phyloP scores from a whole-genome alignment of 352 stramenopile species.

The Phytophthora crassamura region DNA sequence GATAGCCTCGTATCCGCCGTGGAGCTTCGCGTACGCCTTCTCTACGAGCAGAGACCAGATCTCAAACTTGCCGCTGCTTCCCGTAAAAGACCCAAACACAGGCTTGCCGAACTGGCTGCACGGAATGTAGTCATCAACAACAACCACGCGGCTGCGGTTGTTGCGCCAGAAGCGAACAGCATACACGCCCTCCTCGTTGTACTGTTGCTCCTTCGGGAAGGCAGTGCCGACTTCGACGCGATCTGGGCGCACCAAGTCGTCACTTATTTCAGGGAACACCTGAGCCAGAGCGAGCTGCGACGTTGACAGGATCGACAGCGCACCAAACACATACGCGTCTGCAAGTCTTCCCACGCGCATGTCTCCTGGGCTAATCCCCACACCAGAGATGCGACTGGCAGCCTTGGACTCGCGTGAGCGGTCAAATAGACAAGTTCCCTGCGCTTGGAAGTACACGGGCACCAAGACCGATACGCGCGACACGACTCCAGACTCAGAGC shows the following conservation, averaged over 20 bases:
- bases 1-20: constrained; percentile 91
- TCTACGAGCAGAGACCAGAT: constrained; percentile 94
- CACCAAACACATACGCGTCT: constrained; percentile 83
- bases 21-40: constrained; percentile 96
- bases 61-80: constrained; percentile 86
- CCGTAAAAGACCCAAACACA: constrained; percentile 86
- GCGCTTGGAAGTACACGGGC: constrained; percentile 78
- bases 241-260: constrained; percentile 64
- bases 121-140: constrained; percentile 88
- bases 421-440: constrained; percentile 85
- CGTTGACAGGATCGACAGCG: constrained; percentile 83
- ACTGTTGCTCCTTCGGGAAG: constrained; percentile 81
- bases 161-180: constrained; percentile 87
- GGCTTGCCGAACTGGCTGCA: constrained; percentile 85
- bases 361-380: constrained; percentile 71
- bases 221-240: constrained; percentile 59
- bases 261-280: constrained; percentile 70
- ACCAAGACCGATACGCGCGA: constrained; percentile 82
- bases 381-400: constrained; percentile 61
- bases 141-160: constrained; percentile 81
- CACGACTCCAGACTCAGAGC: constrained; percentile 54
- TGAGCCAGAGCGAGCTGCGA: constrained; percentile 79
- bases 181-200: constrained; percentile 91
- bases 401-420: constrained; percentile 60
- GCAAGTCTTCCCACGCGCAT: constrained; percentile 71